A percentile compares a stretch with the other conserved stretches of the same genome.
These are phyloP conservation scores for Phytophthora syringae DNA, from an alignment of 352 stramenopile genomes.

Conservation along the genomic window DNA sequence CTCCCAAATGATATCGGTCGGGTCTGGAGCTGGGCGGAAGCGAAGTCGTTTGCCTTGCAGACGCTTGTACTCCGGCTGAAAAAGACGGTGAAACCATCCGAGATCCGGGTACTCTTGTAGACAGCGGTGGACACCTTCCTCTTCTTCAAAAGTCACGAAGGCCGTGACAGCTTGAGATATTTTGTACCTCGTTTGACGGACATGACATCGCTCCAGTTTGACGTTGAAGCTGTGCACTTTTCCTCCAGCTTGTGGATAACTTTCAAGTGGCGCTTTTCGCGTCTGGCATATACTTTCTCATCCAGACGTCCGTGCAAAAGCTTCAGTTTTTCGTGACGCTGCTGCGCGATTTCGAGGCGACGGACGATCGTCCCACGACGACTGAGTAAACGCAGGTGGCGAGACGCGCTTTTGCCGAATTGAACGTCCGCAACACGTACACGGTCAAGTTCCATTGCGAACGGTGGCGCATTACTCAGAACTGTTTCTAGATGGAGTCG, in stretches of 20 bases:
- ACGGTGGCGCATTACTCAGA: slow-evolving; percentile 55
- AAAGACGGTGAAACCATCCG: slow-evolving; percentile 73
- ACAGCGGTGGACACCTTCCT: slow-evolving; percentile 82
- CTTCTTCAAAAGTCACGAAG: slow-evolving; percentile 88
- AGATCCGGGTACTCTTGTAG: slow-evolving; percentile 80
- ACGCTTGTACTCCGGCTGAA: slow-evolving; percentile 68
- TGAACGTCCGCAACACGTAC: slow-evolving; percentile 81
- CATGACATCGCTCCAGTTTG: slow-evolving; percentile 54
- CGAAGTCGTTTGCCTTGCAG: slow-evolving; percentile 75
- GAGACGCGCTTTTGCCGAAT: slow-evolving; percentile 71
- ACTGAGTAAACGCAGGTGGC: slow-evolving; percentile 65
- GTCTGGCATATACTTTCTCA: slow-evolving; percentile 44
- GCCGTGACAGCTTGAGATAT: slow-evolving; percentile 69
- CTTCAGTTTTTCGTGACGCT: slow-evolving; percentile 74
- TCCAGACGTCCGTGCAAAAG: slow-evolving; percentile 56
- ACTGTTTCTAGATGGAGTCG: slow-evolving; percentile 66
- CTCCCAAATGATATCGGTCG: slow-evolving; percentile 88
- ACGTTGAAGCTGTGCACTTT: slow-evolving; percentile 45
- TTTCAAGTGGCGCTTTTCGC: slow-evolving; percentile 52
- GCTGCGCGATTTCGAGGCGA: slow-evolving; percentile 65
- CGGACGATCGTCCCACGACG: slow-evolving; percentile 68
- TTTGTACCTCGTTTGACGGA: slow-evolving; percentile 39
- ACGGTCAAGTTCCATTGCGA: slow-evolving; percentile 62
- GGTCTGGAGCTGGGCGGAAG: slow-evolving; percentile 74
- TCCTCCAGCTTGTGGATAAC: slow-evolving; percentile 51